phyloP scores from a whole-genome alignment of 495 filamentous ascomycete genomes.

The Penicillium lividum region DNA sequence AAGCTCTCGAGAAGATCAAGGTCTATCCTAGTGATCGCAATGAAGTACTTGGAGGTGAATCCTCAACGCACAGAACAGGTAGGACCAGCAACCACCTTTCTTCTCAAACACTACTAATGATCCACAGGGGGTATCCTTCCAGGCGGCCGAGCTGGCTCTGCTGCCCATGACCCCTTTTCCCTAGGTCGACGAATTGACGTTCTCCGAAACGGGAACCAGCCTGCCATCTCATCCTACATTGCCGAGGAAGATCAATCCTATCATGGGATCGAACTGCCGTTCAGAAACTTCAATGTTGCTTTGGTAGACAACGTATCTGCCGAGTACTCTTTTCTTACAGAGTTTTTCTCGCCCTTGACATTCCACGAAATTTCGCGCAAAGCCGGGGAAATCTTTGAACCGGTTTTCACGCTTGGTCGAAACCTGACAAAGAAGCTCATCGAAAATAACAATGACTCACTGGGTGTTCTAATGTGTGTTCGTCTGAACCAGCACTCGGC shows the following conservation, averaged over 20 bases:
- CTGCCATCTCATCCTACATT: conserved; percentile 75
- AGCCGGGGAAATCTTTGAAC: conserved; percentile 80
- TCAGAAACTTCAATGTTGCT: conserved; percentile 91
- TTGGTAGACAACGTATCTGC: conserved; percentile 91
- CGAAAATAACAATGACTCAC: conserved; percentile 72
- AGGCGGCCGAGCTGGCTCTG: conserved; percentile 48
- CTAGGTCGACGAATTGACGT: conserved; percentile 82
- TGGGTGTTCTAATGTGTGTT: conserved; percentile 88
- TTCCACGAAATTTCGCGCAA: conserved; percentile 59
- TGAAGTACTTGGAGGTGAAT: conserved; percentile 80
- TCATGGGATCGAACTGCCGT: conserved; percentile 86
- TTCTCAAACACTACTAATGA: conserved; percentile 12
- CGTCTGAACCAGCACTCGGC: conserved; percentile 89
- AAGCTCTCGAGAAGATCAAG: conserved; percentile 80
- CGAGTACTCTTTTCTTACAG: conserved; percentile 89
- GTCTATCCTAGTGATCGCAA: conserved; percentile 79
- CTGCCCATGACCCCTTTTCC: conserved; percentile 83
- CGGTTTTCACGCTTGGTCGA: conserved; percentile 79
- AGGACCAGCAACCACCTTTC: conserved; percentile 16
- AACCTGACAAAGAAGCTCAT: conserved; percentile 74
- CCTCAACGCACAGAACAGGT: conserved; percentile 59
- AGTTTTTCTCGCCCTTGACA: conserved; percentile 75
- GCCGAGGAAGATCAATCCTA: conserved; percentile 84
- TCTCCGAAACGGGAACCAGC: conserved; percentile 65
- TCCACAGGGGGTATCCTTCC: conserved; percentile 32